These are phyloP conservation scores for Penicillium paradoxum DNA, from an alignment of 495 filamentous ascomycete genomes.

Conservation along the genomic window DNA sequence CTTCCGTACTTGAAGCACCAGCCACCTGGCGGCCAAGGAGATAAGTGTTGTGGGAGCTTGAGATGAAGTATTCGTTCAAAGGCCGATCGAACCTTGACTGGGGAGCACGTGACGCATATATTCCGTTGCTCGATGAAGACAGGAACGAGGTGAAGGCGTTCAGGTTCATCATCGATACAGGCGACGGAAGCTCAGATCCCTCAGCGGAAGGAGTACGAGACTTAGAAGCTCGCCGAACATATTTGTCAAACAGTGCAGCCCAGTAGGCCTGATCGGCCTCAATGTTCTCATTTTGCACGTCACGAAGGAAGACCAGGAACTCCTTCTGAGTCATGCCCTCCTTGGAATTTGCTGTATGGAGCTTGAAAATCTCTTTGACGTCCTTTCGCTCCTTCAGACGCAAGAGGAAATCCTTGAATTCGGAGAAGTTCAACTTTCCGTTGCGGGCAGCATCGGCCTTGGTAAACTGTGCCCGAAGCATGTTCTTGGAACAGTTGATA, in stretches of 20 bases:
- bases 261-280: constrained; percentile 60
- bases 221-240: constrained; percentile 56
- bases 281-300: constrained; percentile 71
- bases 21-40: constrained; percentile 85
- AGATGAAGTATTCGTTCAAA: constrained; percentile 96
- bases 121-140: constrained; percentile 63
- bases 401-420: constrained; percentile 78
- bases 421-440: constrained; percentile 62
- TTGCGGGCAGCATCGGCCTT: constrained; percentile 59
- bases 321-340: constrained; percentile 62
- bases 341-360: constrained; percentile 44
- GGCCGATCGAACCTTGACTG: constrained; percentile 68
- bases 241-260: constrained; percentile 69
- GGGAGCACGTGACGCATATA: constrained; percentile 52
- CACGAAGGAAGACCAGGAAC: constrained; percentile 70
- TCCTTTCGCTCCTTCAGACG: constrained; percentile 81
- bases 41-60: constrained; percentile 98
- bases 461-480: constrained; percentile 70
- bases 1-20: constrained; percentile 85
- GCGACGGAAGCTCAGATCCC: constrained; percentile 30
- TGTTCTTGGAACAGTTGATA: constrained; percentile 75
- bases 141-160: constrained; percentile 72
- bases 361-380: constrained; percentile 63
- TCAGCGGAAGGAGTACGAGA: constrained; percentile 43
- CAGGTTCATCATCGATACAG: constrained; percentile 58